A percentile compares a stretch with the other conserved stretches of the same genome.
Evolutionary conservation across 164 flowering plant genomes (phyloP).

Genomic region (Umbilicus rupestris): DNA sequence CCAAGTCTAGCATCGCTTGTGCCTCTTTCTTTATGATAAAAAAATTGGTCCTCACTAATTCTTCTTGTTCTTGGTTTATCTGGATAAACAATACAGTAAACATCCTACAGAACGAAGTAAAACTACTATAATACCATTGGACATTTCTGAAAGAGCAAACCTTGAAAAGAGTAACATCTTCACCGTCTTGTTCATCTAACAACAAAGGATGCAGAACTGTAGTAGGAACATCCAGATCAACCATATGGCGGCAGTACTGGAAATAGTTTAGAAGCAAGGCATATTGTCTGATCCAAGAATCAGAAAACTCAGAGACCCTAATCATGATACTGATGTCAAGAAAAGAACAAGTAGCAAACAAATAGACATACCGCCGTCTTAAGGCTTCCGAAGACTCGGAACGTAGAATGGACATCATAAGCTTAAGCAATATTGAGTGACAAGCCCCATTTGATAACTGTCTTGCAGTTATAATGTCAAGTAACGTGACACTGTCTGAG

Average conservation of each 20-base stretch:
- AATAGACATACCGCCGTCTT: constrained; percentile 64
- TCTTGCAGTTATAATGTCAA: constrained; percentile 62
- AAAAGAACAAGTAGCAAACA: not conserved
- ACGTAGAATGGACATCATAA: constrained; percentile 72
- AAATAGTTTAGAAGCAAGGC: constrained; percentile 87
- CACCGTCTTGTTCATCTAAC: constrained; percentile 61
- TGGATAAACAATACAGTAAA: constrained; percentile 20
- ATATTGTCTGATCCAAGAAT: constrained; percentile 60
- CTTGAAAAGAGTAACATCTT: constrained; percentile 66
- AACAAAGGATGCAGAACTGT: constrained; percentile 56
- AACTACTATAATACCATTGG: not conserved
- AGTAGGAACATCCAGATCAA: constrained; percentile 82
- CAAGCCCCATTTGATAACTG: constrained; percentile 88
- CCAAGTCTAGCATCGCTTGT: constrained; percentile 75
- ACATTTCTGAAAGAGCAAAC: constrained; percentile 21
- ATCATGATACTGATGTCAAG: constrained; percentile 3
- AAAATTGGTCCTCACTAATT: constrained; percentile 67
- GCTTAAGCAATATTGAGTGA: constrained; percentile 75
- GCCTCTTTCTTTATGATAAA: constrained; percentile 77
- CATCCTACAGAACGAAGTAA: not conserved
- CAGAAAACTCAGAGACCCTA: constrained; percentile 15
- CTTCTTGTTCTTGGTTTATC: constrained; percentile 85
- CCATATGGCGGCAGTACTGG: constrained; percentile 84
- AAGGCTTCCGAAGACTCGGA: constrained; percentile 77
- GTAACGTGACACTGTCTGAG: constrained; percentile 72